phyloP scores from a whole-genome alignment of 225 moss, liverwort and hornwort genomes.

The Pseudoscleropodium purum region DNA sequence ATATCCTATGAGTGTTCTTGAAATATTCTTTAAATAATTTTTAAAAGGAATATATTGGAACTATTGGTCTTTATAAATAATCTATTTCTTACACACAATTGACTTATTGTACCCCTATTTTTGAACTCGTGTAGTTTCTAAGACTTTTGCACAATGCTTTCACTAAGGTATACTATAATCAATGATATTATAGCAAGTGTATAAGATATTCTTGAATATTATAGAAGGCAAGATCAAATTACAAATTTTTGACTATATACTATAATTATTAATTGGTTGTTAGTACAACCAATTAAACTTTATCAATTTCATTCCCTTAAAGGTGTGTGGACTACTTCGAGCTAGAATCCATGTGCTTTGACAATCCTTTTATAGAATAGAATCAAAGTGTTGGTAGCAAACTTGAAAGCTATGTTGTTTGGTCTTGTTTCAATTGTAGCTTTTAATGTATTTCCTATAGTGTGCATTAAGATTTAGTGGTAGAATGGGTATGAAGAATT shows the following conservation, averaged over 20 bases:
- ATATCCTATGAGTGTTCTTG: not conserved
- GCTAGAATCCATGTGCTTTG: accelerated
- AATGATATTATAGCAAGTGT: not conserved
- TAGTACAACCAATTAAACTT: not conserved
- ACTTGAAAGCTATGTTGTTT: not conserved
- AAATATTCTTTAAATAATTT: not conserved
- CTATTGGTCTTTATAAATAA: not conserved
- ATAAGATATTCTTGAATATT: not conserved
- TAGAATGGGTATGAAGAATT: not conserved
- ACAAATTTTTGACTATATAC: not conserved
- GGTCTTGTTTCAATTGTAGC: not conserved
- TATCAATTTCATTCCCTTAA: not conserved
- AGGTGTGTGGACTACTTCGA: accelerated
- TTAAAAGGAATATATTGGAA: not conserved
- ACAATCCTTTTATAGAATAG: accelerated
- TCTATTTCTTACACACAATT: not conserved
- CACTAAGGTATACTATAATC: accelerated
- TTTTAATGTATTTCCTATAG: not conserved
- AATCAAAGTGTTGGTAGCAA: not conserved
- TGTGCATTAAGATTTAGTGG: accelerated
- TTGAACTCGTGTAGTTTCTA: not conserved
- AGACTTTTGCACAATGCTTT: not conserved
- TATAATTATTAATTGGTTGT: not conserved
- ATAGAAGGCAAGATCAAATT: not conserved
- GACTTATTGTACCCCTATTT: not conserved